Percentiles rank a stretch among this genome's conserved stretches.
Evolutionary conservation across 495 filamentous ascomycete species (phyloP).

Genomic region (Penicillium samsonianum): DNA sequence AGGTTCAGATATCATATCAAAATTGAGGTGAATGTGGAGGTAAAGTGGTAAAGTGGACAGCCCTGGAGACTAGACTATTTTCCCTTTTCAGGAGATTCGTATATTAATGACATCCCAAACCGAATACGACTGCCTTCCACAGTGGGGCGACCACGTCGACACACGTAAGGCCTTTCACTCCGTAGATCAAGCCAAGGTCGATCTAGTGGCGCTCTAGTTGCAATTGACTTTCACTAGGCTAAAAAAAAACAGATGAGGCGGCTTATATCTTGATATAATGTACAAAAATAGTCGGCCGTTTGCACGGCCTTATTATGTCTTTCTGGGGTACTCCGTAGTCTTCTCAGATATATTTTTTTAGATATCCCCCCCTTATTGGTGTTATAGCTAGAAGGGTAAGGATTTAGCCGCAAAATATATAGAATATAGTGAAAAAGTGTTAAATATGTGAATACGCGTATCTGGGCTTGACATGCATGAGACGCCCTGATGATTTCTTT

Average conservation of each 20-base stretch:
- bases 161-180: conserved; percentile 7
- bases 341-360: neutral
- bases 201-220: conserved; percentile 5
- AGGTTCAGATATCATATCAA: neutral
- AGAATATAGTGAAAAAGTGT: too few relatives aligned
- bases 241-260: neutral
- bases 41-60: too few relatives aligned
- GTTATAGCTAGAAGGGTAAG: too few relatives aligned
- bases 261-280: neutral
- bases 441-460: too few relatives aligned
- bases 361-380: too few relatives aligned
- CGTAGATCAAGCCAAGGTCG: conserved; percentile 6
- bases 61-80: too few relatives aligned
- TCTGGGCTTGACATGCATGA: too few relatives aligned
- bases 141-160: conserved; percentile 3
- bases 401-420: too few relatives aligned
- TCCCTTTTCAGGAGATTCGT: neutral
- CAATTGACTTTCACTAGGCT: conserved; percentile 5
- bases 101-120: neutral
- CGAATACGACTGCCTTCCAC: conserved; percentile 5
- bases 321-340: too few relatives aligned
- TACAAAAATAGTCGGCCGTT: neutral
- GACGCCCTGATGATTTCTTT: too few relatives aligned
- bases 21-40: neutral
- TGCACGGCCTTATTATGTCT: neutral